phyloP scores from a whole-genome alignment of 73 alveolate genomes.

The Symbiodinium natans region DNA sequence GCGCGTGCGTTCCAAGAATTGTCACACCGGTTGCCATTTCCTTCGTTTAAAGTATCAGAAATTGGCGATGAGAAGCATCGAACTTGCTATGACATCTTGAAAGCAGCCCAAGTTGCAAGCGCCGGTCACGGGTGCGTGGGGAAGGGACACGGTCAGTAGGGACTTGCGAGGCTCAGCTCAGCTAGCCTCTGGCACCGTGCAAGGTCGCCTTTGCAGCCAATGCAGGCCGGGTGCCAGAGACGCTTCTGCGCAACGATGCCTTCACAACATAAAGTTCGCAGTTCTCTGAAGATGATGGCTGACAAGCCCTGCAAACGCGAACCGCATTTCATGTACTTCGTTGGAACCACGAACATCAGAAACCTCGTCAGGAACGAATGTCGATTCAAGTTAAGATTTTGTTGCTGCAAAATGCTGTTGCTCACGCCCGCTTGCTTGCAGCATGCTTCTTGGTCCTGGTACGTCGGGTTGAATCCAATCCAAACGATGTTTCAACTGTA shows the following conservation, averaged over 20 bases:
- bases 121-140: neutral
- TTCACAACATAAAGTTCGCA: neutral
- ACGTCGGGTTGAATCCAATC: neutral
- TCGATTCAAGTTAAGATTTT: no score
- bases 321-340: neutral
- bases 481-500: neutral
- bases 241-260: neutral
- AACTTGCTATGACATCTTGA: neutral
- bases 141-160: neutral
- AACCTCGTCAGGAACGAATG: neutral
- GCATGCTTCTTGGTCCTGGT: neutral
- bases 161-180: neutral
- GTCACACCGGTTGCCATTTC: neutral
- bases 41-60: neutral
- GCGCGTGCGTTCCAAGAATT: neutral
- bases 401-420: neutral
- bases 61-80: neutral
- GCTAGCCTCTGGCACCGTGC: constrained; percentile 10
- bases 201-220: constrained; percentile 36
- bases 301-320: neutral
- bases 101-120: neutral
- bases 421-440: neutral
- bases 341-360: neutral
- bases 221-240: neutral
- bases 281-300: neutral